A percentile compares a stretch with the other conserved stretches of the same genome.
Evolutionary conservation across 352 stramenopile species (phyloP).

Genomic region (Pythium biforme): DNA sequence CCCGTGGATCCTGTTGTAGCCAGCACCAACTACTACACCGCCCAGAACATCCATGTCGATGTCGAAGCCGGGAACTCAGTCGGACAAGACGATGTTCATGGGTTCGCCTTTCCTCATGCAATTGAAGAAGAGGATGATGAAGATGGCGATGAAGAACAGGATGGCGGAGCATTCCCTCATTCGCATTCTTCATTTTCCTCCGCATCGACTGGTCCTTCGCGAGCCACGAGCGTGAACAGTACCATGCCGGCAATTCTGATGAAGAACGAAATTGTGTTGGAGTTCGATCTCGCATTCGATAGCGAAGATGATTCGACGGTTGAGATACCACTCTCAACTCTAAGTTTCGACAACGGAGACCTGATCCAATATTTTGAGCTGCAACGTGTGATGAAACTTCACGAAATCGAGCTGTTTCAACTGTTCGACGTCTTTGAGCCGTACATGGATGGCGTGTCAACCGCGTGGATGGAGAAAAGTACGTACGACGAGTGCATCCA

Average conservation of each 20-base stretch:
- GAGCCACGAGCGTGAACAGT: slow-evolving; percentile 49
- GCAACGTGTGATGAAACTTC: slow-evolving; percentile 69
- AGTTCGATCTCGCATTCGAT: slow-evolving; percentile 81
- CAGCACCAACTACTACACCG: slow-evolving; percentile 82
- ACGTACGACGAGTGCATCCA: slow-evolving; percentile 74
- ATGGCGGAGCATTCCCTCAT: slow-evolving; percentile 9
- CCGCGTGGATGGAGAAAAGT: slow-evolving; percentile 74
- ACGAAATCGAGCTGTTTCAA: slow-evolving; percentile 61
- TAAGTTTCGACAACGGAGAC: slow-evolving; percentile 84
- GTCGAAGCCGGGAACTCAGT: slow-evolving; percentile 47
- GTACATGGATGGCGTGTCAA: slow-evolving; percentile 52
- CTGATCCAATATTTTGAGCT: slow-evolving; percentile 82
- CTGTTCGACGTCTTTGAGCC: slow-evolving; percentile 76
- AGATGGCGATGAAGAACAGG: slow-evolving; percentile 38
- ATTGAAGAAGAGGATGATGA: slow-evolving; percentile 60
- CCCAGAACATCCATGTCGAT: slow-evolving; percentile 82
- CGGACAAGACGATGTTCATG: slow-evolving; percentile 7
- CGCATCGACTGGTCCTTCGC: slow-evolving; percentile 52
- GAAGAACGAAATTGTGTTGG: slow-evolving; percentile 82
- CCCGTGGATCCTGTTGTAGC: slow-evolving; percentile 70
- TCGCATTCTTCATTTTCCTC: slow-evolving; percentile 54
- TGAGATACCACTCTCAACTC: slow-evolving; percentile 59
- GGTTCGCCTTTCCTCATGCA: slow-evolving; percentile 43
- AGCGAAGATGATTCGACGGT: slow-evolving; percentile 56
- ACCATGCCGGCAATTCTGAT: slow-evolving; percentile 68